Percentiles rank a stretch among this genome's conserved stretches.
Conservation (phyloP, 2,329 filamentous ascomycete species). For the Drechslerella coelobrocha region DNA sequence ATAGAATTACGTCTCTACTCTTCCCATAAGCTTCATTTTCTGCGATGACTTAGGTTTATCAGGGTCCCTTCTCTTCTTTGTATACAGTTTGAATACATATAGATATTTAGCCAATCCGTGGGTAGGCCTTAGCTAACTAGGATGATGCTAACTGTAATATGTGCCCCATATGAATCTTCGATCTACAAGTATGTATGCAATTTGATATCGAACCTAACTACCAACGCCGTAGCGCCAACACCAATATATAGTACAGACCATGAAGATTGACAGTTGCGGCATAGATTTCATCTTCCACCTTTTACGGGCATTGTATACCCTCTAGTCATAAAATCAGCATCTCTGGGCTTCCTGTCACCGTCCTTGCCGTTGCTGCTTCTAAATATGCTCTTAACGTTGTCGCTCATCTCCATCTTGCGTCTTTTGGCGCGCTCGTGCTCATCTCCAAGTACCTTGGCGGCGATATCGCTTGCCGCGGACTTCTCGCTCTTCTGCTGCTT, state of each 20-base stretch:
- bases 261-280: not conserved
- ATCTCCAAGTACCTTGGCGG: slow-evolving; percentile 83
- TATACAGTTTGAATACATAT: slow-evolving; percentile 40
- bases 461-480: slow-evolving; percentile 64
- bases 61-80: slow-evolving; percentile 9
- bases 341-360: slow-evolving; percentile 57
- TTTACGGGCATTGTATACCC: slow-evolving; percentile 64
- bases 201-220: not conserved
- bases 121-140: too few relatives aligned
- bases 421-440: slow-evolving; percentile 82
- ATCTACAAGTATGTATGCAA: too few relatives aligned
- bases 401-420: slow-evolving; percentile 71
- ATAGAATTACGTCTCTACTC: slow-evolving; percentile 48
- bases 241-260: slow-evolving; percentile 20
- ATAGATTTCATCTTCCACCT: slow-evolving; percentile 54
- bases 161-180: too few relatives aligned
- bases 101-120: not conserved
- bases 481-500: slow-evolving; percentile 43
- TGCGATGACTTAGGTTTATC: not conserved
- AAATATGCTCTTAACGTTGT: slow-evolving; percentile 66
- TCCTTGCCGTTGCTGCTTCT: slow-evolving; percentile 60
- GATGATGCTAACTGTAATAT: too few relatives aligned
- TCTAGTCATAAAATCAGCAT: slow-evolving; percentile 67
- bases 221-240: not conserved
- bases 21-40: slow-evolving; percentile 24